These are phyloP conservation scores for Furcasterigmium sp. DNA, from an alignment of 2,329 filamentous ascomycete species.

Conservation along the genomic window DNA sequence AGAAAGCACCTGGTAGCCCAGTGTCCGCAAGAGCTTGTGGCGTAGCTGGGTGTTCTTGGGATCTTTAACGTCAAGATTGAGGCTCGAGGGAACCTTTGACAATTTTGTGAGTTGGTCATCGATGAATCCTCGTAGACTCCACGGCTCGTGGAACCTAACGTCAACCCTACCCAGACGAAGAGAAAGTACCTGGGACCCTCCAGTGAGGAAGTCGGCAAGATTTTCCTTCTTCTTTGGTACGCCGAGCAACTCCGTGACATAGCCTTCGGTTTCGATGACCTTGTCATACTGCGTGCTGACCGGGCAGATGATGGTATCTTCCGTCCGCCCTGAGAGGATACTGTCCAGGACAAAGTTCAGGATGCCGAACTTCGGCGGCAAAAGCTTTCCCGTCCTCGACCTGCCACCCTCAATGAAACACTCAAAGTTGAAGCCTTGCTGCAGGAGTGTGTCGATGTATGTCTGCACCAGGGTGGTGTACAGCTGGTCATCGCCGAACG, in stretches of 20 bases:
- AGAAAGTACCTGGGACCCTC: conserved; percentile 79
- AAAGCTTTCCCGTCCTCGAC: conserved; percentile 86
- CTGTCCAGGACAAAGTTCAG: conserved; percentile 88
- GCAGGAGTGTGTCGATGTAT: conserved; percentile 88
- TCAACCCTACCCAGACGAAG: conserved; percentile 88
- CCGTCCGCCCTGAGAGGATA: conserved; percentile 77
- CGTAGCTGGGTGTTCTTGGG: conserved; percentile 49
- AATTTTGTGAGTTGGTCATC: conserved; percentile 64
- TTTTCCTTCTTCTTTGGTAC: conserved; percentile 96
- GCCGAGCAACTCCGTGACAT: conserved; percentile 88
- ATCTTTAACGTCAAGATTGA: conserved; percentile 40
- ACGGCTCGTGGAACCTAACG: conserved; percentile 92
- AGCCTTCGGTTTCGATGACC: conserved; percentile 95
- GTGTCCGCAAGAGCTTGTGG: conserved; percentile 71
- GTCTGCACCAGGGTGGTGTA: conserved; percentile 92
- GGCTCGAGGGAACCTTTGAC: conserved; percentile 40
- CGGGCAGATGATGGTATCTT: conserved; percentile 90
- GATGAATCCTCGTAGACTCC: conserved; percentile 82
- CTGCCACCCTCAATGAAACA: conserved; percentile 97
- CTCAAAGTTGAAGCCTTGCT: conserved; percentile 89
- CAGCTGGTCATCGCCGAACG: conserved; percentile 86
- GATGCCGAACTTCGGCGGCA: conserved; percentile 94
- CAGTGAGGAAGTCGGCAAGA: conserved; percentile 79
- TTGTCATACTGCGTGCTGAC: conserved; percentile 99
- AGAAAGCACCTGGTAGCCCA: conserved; percentile 87